Evolutionary conservation across 805 yeast genomes (phyloP), one percentile per base, ranked within the genome.

Genomic region (Cyberlindnera euphorbiiphila): DNA sequence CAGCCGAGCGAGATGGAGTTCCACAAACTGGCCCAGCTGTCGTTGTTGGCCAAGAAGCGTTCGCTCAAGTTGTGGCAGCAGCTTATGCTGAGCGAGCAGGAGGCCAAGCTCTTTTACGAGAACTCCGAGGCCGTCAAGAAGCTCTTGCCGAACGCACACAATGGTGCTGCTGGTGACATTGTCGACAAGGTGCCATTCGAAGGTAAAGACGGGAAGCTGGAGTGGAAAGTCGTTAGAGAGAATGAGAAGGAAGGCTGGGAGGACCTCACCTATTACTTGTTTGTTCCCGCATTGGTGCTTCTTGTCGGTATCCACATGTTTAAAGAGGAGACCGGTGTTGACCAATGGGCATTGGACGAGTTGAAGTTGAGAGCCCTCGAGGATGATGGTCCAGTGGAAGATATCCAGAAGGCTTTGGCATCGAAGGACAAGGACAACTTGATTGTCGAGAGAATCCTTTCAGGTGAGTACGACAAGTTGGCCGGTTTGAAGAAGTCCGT

Each of bases 241-340:
- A 75, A 80, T 37, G 78, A 74, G 52, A 78, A 78, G 56, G 94
- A 85, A 65, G 94, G 94, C 33, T 85, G 95, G 95, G 95, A 86
- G 58, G 68, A 69, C 46, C 69, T 84, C 38, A 78, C 80, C 52
- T 85, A 80, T 64, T 81, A 73, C 60, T 66, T 80, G 38, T 82
- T 81, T 48, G 72, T 85, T 42, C 95, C 95, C 14, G 77, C 79
- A 18, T 67, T 82, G 56, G 65, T 76, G 33, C 66, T 78, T 46
- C 62, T 83, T 31, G 66, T 78, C 37, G 76, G 69, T 25, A 61
- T 72, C 14, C 61, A 72, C 42, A 50, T 72, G 32, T 78, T 75
- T 62, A 67, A 74, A 46, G 64, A 69, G 35, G 73, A 71, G 42
- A 72, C 71, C 40, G 69, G 68, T 45, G 62, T 76, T 37, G 65